Base-by-base conservation (phyloP, 371 early-diverging fungal species). In the Parasitella parasitica region DNA sequence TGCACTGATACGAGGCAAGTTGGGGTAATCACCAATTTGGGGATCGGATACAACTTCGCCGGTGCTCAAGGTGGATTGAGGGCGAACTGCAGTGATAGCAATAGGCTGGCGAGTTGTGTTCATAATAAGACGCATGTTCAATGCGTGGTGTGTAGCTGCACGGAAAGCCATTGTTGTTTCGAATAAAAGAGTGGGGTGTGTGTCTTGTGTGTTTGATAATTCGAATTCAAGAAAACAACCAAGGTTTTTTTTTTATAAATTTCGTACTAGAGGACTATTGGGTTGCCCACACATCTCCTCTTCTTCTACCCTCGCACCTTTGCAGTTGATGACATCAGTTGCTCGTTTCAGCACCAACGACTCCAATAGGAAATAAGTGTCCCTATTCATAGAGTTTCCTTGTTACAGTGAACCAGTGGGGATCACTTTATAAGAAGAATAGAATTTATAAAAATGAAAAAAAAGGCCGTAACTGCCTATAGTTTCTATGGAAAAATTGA, bases 21-120 rank as follows among this genome's bases (percentile, higher is more conserved):
- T 85, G 73, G 87, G 87, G 57, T 86, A 86, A 54, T 82, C 77
- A 43, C 87, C 87, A 66, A 86, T 84, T 71, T 86, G 87, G 43
- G 87, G 84, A 66, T 86, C 87, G 61, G 82, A 70, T 24, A 69
- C 46, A n/a, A 71, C 61, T 60, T 78, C 74, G 27, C 79, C 77
- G 13, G 77, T 76, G 56, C 69, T 65, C 56, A 81, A 72, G 22
- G 81, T 81, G 24, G 81, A 81, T 64, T 81, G 76, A 53, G 76
- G 70, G 46, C 81, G 80, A 30, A 66, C 63, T 20, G 71, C 60
- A 24, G 72, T 63, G 53, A 75, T 58, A 12, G 65, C 48, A 12
- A 69, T 49, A 24, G 73, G 73, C 64, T 68, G 71, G 43, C 72
- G 72, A 22, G 60, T 65, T 20, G 52, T 50, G 22, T 70, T 49